phyloP scores from a whole-genome alignment of 2,329 filamentous ascomycete genomes.

The Knufia petricola region DNA sequence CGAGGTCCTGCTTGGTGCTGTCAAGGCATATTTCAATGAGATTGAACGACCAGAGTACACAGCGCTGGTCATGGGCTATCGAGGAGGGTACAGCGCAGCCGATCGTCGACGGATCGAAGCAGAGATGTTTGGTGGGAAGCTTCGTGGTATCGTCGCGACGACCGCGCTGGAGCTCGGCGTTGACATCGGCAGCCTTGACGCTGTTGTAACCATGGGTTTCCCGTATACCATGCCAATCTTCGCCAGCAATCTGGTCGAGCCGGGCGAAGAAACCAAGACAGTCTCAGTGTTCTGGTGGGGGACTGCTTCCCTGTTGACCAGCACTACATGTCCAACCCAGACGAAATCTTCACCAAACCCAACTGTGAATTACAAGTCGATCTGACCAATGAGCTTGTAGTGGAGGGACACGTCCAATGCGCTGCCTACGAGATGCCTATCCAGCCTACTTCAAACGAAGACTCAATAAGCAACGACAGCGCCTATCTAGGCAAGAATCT shows the following conservation, averaged over 20 bases:
- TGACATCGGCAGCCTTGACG: constrained; percentile 88
- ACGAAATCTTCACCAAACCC: constrained; percentile 81
- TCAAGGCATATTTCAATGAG: constrained; percentile 64
- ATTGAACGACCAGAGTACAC: constrained; percentile 67
- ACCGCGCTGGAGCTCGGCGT: constrained; percentile 88
- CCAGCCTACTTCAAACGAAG: constrained; percentile 37
- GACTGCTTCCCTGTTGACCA: constrained; percentile 88
- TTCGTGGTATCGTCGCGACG: constrained; percentile 88
- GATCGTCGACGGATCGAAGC: constrained; percentile 80
- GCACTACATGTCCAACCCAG: constrained; percentile 92
- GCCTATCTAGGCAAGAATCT: constrained; percentile 72
- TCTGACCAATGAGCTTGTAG: constrained; percentile 77
- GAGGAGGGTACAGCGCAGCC: constrained; percentile 87
- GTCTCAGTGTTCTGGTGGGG: constrained; percentile 77
- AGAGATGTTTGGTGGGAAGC: constrained; percentile 94
- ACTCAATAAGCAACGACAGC: constrained; percentile 40
- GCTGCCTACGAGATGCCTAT: constrained; percentile 94
- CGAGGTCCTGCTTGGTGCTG: constrained; percentile 69
- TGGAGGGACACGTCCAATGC: constrained; percentile 92
- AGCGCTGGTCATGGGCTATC: constrained; percentile 83
- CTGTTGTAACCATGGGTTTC: constrained; percentile 87
- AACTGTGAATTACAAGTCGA: constrained; percentile 87
- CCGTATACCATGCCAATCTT: constrained; percentile 93
- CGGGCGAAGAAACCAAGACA: constrained; percentile 85
- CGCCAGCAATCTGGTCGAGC: constrained; percentile 91